Conservation (phyloP, 805 yeast genomes). For the Vanderwaltozyma tropicalis region DNA sequence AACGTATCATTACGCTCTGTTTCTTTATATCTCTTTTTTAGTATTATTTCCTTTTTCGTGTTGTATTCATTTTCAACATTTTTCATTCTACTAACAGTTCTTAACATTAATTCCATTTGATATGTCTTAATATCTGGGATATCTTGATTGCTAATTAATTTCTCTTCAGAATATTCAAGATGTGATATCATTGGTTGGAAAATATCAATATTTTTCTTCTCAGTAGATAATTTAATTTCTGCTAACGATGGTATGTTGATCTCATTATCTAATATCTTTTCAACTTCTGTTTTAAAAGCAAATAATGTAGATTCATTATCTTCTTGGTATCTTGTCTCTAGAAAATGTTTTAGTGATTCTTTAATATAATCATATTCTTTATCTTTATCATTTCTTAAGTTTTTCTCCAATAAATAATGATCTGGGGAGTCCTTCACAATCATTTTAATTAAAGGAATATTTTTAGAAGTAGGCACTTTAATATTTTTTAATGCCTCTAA, state of each 20-base stretch:
- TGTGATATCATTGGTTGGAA: conserved; percentile 5
- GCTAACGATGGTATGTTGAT: background rate
- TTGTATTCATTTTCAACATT: conserved; percentile 20
- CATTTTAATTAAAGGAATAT: conserved; percentile 38
- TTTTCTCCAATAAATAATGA: conserved; percentile 27
- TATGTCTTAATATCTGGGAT: conserved; percentile 24
- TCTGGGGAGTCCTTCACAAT: conserved; percentile 37
- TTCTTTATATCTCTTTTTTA: conserved; percentile 27
- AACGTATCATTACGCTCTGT: conserved; percentile 32
- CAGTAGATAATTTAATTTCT: background rate
- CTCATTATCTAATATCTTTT: background rate
- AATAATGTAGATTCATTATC: background rate
- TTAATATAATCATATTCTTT: conserved; percentile 16
- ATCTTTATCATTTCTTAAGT: conserved; percentile 3
- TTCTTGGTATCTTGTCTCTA: conserved; percentile 9
- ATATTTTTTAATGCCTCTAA: conserved; percentile 24
- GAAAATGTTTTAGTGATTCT: conserved; percentile 23
- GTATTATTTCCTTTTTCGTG: conserved; percentile 14
- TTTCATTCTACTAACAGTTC: conserved; percentile 29
- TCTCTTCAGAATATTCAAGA: conserved; percentile 5
- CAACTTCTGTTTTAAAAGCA: background rate
- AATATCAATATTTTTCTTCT: background rate
- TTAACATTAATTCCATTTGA: conserved; percentile 30
- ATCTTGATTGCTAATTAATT: conserved; percentile 1
- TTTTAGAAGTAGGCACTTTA: conserved; percentile 6